These are phyloP conservation scores for Platanthera zijinensis DNA, from an alignment of 106 monocot species.

Conservation along the genomic window DNA sequence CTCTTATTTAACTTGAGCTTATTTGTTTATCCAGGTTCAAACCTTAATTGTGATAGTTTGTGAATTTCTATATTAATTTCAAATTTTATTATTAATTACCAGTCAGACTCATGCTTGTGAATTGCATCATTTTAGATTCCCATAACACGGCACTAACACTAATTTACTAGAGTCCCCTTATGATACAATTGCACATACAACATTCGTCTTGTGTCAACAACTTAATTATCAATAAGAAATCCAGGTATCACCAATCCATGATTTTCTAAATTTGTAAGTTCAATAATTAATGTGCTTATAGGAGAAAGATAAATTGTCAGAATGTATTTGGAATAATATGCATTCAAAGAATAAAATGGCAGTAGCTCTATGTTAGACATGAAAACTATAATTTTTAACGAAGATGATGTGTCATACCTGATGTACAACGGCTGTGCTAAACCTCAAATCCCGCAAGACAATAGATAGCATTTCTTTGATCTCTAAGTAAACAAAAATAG, in stretches of 20 bases:
- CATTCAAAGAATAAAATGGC: background rate
- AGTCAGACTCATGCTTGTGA: too few species aligned
- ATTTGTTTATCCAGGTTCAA: too few species aligned
- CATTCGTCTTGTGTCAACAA: too few species aligned
- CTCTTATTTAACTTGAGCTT: too few species aligned
- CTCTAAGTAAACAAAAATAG: slow-evolving; percentile 39
- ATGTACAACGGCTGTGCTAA: slow-evolving; percentile 83
- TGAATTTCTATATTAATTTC: too few species aligned
- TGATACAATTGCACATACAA: too few species aligned
- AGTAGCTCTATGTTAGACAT: background rate
- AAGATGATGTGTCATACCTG: slow-evolving; percentile 46
- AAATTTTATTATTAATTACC: too few species aligned
- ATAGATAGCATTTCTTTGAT: slow-evolving; percentile 91
- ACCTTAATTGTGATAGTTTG: too few species aligned
- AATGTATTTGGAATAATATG: background rate
- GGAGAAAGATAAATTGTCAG: background rate
- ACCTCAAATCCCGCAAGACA: slow-evolving; percentile 71
- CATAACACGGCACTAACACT: too few species aligned
- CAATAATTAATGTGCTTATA: background rate
- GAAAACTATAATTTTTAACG: background rate
- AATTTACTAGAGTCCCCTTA: too few species aligned
- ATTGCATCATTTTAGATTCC: too few species aligned
- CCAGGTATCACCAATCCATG: background rate
- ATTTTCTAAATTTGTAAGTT: background rate
- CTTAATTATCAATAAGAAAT: background rate